These are phyloP conservation scores for Bipolaris victoriae DNA, from an alignment of 2,329 filamentous ascomycete genomes.

Conservation along the genomic window DNA sequence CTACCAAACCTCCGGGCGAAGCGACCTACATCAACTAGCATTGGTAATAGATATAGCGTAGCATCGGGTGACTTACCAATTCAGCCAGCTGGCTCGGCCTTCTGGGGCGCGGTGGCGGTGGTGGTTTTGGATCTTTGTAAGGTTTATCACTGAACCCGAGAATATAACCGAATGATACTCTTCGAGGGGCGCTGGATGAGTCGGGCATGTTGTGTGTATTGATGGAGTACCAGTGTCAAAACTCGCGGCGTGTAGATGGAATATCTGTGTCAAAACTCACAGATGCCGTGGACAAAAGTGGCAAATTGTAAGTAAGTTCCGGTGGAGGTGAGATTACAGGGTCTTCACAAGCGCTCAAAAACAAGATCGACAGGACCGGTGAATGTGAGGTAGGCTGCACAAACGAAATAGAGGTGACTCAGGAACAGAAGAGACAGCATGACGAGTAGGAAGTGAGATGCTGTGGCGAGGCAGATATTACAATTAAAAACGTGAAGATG, in stretches of 20 bases:
- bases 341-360: too few species aligned
- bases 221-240: not conserved
- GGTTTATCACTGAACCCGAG: conserved; percentile 40
- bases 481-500: too few species aligned
- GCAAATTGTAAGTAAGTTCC: not conserved
- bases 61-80: conserved; percentile 14
- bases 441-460: not conserved
- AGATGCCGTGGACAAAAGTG: not conserved
- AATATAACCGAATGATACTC: conserved; percentile 37
- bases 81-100: conserved; percentile 17
- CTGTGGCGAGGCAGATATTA: not conserved
- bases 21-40: conserved; percentile 23
- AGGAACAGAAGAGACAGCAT: not conserved
- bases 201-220: conserved; percentile 21
- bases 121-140: conserved; percentile 32
- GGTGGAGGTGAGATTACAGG: not conserved
- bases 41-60: not conserved
- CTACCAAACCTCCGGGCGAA: conserved; percentile 35
- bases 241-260: not conserved
- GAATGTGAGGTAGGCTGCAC: not conserved
- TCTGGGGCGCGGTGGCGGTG: conserved; percentile 3
- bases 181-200: conserved; percentile 15
- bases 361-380: not conserved
- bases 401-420: not conserved
- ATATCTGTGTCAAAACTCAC: not conserved